Conservation (phyloP, 2,329 filamentous ascomycete species). For the Exophiala bonariae region DNA sequence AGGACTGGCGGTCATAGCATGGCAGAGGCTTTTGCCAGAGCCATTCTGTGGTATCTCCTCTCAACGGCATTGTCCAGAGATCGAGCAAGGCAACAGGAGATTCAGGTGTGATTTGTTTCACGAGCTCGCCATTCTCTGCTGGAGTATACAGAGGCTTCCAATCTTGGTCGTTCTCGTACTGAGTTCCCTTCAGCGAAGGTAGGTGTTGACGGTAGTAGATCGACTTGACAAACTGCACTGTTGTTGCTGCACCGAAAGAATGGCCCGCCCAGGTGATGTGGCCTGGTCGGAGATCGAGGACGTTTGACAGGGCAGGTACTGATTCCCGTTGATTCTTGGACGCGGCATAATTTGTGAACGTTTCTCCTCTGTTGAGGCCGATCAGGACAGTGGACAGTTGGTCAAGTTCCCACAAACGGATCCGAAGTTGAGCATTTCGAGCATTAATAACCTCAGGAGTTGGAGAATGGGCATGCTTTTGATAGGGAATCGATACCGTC, state of each 20-base stretch:
- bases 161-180: constrained; percentile 21
- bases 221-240: constrained; percentile 75
- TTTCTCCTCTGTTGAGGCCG: constrained; percentile 61
- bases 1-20: constrained; percentile 55
- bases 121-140: constrained; percentile 54
- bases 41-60: constrained; percentile 61
- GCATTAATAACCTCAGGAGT: constrained; percentile 65
- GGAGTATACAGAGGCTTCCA: constrained; percentile 64
- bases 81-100: constrained; percentile 72
- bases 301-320: constrained; percentile 50
- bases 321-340: constrained; percentile 3
- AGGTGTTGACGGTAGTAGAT: constrained; percentile 59
- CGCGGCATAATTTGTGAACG: constrained; percentile 43
- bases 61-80: constrained; percentile 75
- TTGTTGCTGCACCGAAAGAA: constrained; percentile 75
- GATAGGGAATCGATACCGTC: constrained; percentile 42
- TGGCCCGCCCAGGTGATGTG: constrained; percentile 76
- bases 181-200: constrained; percentile 30
- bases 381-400: constrained; percentile 68
- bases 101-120: constrained; percentile 65
- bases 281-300: constrained; percentile 70
- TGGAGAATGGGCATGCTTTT: constrained; percentile 59
- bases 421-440: constrained; percentile 70
- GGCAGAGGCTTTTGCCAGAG: constrained; percentile 75
- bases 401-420: constrained; percentile 77